Evolutionary conservation across 306 rosid species (phyloP), one percentile per base, ranked within the genome.

Genomic region (Quercus dentata): DNA sequence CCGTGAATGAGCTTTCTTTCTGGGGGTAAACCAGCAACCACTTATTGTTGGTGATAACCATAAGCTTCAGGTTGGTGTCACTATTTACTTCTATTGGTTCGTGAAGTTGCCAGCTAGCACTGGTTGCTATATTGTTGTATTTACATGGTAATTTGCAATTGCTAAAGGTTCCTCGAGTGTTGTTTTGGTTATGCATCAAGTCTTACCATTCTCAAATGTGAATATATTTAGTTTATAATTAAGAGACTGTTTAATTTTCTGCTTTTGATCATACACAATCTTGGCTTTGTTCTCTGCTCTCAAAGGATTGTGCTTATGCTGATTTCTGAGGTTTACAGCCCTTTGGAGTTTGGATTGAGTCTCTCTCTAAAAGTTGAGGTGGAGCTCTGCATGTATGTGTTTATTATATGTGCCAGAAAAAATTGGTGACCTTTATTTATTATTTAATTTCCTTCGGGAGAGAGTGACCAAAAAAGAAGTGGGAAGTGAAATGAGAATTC

Each of bases 1-100:
- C 76, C 97, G 99, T 6, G 98, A 94, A 88, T 94, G 98, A 80
- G 87, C 89, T 79, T 94, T 94, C 87, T 90, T 87, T 85, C 84
- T 94, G 79, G 98, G 98, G 63, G 98, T 94, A 80, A 94, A 94
- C 83, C 97, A 94, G 82, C 92, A 86, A 78, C 98, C 98, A 12
- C 97, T 94, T 84, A 82, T 92, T 68, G 75, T 94, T 86, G 98
- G 98, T 69, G 98, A 94, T 82, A 94, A 94, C 86, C 98, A 94
- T 81, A 94, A 92, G 85, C 82, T 96, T 87, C 99, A 96, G 97
- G 99, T 86, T 61, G 81, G 88, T 80, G 74, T 69, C 69, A 80
- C 72, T 54, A 74, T 71, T 59, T 67, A 67, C 52, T 67, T 35
- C 72, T 5, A 35, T 67, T 35, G 6, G 7, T 6, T 25, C 1